These are phyloP conservation scores for Corymbia maculata DNA, from an alignment of 345 rosid genomes.

Conservation along the genomic window DNA sequence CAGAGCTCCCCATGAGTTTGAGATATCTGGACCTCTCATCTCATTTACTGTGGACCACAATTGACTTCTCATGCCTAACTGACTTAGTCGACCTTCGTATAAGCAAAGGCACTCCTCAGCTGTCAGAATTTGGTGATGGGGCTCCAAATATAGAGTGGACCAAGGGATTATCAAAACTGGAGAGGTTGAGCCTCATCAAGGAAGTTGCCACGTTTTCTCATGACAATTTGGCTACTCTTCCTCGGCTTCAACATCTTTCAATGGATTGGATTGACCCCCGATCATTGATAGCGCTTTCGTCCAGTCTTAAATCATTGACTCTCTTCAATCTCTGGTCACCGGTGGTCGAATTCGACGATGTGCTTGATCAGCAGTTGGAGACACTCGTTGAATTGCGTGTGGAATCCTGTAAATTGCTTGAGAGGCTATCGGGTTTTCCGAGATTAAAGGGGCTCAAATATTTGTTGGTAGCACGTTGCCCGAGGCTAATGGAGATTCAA, in stretches of 20 bases:
- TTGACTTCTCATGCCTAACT: no score
- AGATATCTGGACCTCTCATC: no score
- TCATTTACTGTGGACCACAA: no score
- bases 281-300: accelerated
- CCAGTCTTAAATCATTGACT: neutral
- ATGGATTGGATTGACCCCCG: neutral
- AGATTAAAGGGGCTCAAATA: neutral
- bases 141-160: neutral
- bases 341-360: neutral
- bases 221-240: neutral
- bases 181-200: accelerated
- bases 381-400: accelerated
- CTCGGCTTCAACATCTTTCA: accelerated
- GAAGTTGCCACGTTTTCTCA: accelerated
- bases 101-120: accelerated
- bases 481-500: neutral
- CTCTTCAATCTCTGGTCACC: neutral
- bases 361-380: neutral
- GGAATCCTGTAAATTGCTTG: accelerated
- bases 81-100: accelerated
- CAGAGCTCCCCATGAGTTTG: no score
- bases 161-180: accelerated
- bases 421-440: neutral
- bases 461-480: accelerated
- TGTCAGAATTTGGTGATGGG: neutral